Evolutionary conservation across 257 asterid genomes (phyloP), one percentile per base, ranked within the genome.

Genomic region (Gentiana dahurica): DNA sequence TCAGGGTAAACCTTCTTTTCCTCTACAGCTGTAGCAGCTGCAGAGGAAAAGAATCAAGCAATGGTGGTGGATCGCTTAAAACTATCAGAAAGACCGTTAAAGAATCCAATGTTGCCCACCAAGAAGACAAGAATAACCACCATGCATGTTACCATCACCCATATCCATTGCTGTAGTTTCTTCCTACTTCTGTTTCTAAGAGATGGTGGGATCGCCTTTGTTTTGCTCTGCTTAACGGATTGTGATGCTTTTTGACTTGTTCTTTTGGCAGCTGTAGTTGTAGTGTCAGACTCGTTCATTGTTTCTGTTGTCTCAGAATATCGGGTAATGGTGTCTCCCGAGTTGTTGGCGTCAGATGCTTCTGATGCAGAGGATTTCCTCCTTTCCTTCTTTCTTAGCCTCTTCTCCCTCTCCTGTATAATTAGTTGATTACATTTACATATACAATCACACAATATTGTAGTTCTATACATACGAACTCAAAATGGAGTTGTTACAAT

Each of bases 381-480:
- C 70, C 81, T 75, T 77, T 85, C 96, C 77, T 81, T 92, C 86
- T 92, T 92, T 58, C 91, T 73, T 72, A 78, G 61, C 66, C 83
- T 85, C 86, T 83, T 92, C 80, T 88, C 99, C 66, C 81, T 80
- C 69, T 88, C 95, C 99, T 92, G 71, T 57, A n/a, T 58, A 53
- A 65, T 61, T 54, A 59, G 33, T 51, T 65, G 64, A 43, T 36
- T 6, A 24, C 24, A 24, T 24, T 24, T 24, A 24, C 24, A 39
- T 8, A 39, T 39, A 39, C 6, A 49, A 36, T 34, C 35, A 24
- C 36, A 12, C 34, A 49, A 10, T 24, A 24, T 24, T 24, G 24
- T 24, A 24, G 24, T 24, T 24, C 24, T 24, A 24, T 24, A 24
- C 24, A 24, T 24, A 24, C 24, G 48, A 39, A 53, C 12, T 12